These are phyloP conservation scores for Wickerhamiella infanticola DNA, from an alignment of 1,139 yeast genomes.

Conservation along the genomic window DNA sequence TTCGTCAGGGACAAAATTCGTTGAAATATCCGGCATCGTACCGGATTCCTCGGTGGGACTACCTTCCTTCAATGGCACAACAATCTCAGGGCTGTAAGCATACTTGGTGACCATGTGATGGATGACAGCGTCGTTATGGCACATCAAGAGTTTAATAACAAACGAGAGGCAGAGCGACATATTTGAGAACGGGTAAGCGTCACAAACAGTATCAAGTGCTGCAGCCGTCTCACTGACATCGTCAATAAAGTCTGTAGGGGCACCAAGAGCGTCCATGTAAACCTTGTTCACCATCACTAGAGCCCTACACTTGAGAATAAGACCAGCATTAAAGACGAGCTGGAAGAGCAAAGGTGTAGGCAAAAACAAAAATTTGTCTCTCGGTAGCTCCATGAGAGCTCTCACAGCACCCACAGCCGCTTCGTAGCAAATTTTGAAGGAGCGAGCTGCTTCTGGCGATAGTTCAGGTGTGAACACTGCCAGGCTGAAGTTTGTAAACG, in stretches of 20 bases:
- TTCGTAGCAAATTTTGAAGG: conserved; percentile 11
- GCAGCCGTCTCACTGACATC: conserved; percentile 7
- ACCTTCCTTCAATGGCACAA: conserved; percentile 10
- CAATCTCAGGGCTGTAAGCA: background rate
- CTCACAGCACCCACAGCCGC: conserved; percentile 10
- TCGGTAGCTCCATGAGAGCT: conserved; percentile 3
- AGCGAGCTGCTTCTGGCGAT: conserved; percentile 9
- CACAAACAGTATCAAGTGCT: conserved; percentile 8
- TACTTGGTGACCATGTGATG: conserved; percentile 7
- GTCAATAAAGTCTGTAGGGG: conserved; percentile 10
- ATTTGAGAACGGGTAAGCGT: conserved; percentile 12
- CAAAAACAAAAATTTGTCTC: conserved; percentile 15
- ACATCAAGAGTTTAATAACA: conserved; percentile 13
- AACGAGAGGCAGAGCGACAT: conserved; percentile 12
- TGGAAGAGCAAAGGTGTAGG: conserved; percentile 37
- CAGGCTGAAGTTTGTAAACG: conserved; percentile 24
- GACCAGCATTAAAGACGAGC: conserved; percentile 26
- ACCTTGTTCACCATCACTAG: conserved; percentile 12
- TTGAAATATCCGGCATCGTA: background rate
- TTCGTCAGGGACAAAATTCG: background rate
- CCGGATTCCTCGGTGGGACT: background rate
- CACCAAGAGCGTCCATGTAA: conserved; percentile 12
- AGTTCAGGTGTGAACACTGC: conserved; percentile 16
- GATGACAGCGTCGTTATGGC: conserved; percentile 15
- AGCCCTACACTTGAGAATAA: conserved; percentile 15